phyloP scores from a whole-genome alignment of 257 asterid species.

The Ophiorrhiza pumila region DNA sequence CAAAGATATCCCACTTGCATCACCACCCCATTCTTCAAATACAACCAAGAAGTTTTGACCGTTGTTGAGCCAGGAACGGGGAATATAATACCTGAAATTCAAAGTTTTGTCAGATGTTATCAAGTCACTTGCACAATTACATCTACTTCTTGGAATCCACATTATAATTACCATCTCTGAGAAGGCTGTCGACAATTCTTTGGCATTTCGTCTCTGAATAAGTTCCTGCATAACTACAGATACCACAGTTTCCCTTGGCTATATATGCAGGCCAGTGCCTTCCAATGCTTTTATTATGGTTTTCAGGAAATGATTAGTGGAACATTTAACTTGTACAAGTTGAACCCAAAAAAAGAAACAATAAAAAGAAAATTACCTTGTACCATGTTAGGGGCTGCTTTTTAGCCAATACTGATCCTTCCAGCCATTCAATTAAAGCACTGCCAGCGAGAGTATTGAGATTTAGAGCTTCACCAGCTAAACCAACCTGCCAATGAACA shows the following conservation, averaged over 20 bases:
- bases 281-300: conserved; percentile 46
- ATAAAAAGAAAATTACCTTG: conserved; percentile 49
- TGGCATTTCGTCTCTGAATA: conserved; percentile 73
- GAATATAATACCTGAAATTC: conserved; percentile 67
- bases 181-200: conserved; percentile 77
- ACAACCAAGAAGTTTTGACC: conserved; percentile 66
- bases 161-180: conserved; percentile 86
- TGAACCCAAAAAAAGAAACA: background rate
- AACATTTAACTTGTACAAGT: background rate
- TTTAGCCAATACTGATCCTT: conserved; percentile 55
- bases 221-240: conserved; percentile 69
- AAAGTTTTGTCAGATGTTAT: conserved; percentile 7
- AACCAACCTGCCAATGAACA: conserved; percentile 51
- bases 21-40: conserved; percentile 86
- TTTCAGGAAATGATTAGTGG: background rate
- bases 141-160: background rate
- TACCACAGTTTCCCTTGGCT: conserved; percentile 68
- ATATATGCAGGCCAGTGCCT: conserved; percentile 86
- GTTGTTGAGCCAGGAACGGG: conserved; percentile 76
- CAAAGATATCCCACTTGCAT: conserved; percentile 55
- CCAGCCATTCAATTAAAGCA: conserved; percentile 68
- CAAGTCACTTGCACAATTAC: background rate
- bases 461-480: conserved; percentile 65
- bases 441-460: conserved; percentile 58
- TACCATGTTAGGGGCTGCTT: conserved; percentile 95